Base-by-base conservation (phyloP, 2,329 filamentous ascomycete genomes). In the Neonectria neomacrospora region DNA sequence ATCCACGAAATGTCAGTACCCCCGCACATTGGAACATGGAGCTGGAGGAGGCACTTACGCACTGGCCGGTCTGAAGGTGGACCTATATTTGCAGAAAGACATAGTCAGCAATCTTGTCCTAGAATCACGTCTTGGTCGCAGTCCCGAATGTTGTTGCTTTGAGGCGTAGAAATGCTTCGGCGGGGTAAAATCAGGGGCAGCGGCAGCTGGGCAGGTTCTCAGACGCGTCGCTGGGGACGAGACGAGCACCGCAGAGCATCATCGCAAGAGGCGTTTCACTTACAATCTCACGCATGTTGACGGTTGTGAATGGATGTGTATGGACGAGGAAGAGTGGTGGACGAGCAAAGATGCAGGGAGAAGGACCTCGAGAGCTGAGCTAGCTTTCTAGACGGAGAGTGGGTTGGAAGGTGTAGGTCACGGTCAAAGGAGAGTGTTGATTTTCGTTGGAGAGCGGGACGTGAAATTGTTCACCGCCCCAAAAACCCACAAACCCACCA, bases 51-150 rank as follows among this genome's bases (percentile, higher is more conserved):
- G 52, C 53, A 86, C 84, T 84, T 85, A 97, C 95, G 88, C 96
- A 98, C 90, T 99, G 96, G 84, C 96, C 96, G 88, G 96, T 99
- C 88, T 99, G 96, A 78, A 99, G 94, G 86, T 99, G 96, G 85
- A 98, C 95, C 95, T 98, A 80, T 87, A 77, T 93, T 79, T 85
- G 77, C 71, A 71, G 71, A 72, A 75, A 37, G 78, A 77, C 69
- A 65, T 42, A 71, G 87, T 90, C 85, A 91, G 89, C 83, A 75
- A 77, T 77, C 74, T 75, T 68, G 60, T 69, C 65, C 64, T 48
- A 39, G 11, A 44, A 52, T 58, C 52, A 58, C 16, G 50, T 66
- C 26, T 32, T 56, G 52, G 28, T 58, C 42, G 54, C 52, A 59
- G 54, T 54, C 65, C 44, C 57, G 44, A 59, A 64, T 61, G 61